A percentile compares a stretch with the other conserved stretches of the same genome.
phyloP scores from a whole-genome alignment of 169 alveolate species.

The Cryptosporidium ryanae region DNA sequence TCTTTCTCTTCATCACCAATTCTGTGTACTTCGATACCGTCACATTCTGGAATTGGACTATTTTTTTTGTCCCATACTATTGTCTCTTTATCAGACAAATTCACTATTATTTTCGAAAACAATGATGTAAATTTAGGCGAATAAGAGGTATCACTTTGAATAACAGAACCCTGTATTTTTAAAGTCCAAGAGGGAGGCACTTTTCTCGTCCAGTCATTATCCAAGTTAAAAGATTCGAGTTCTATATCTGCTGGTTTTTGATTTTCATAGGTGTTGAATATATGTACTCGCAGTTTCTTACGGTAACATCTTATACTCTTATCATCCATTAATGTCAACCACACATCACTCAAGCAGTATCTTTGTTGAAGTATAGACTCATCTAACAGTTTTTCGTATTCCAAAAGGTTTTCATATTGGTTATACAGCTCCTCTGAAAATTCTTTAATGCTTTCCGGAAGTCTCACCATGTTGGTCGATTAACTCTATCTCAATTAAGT shows the following conservation, averaged over 20 bases:
- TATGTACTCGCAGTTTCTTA: conserved; percentile 75
- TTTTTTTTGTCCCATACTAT: conserved; percentile 74
- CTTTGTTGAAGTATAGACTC: conserved; percentile 68
- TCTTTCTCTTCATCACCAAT: conserved; percentile 74
- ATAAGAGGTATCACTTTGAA: conserved; percentile 57
- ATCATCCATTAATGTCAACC: conserved; percentile 71
- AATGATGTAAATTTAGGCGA: conserved; percentile 75
- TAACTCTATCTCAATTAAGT: neutral
- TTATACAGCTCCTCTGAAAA: conserved; percentile 38
- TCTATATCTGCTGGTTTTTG: conserved; percentile 72
- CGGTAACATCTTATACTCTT: conserved; percentile 71
- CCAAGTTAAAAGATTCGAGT: conserved; percentile 49
- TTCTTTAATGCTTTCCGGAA: conserved; percentile 61
- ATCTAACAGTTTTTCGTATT: conserved; percentile 60
- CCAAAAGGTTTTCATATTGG: conserved; percentile 53
- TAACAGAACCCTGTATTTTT: conserved; percentile 75
- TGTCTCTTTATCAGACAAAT: conserved; percentile 75
- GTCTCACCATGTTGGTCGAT: conserved; percentile 22
- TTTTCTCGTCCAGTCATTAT: conserved; percentile 70
- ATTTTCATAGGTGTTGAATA: conserved; percentile 74
- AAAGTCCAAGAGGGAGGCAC: conserved; percentile 77
- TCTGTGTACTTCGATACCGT: conserved; percentile 77
- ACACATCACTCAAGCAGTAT: conserved; percentile 68
- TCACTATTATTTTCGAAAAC: conserved; percentile 65
- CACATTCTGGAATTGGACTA: conserved; percentile 77